Conservation (phyloP, 352 stramenopile species). For the Pythium guiyangense region DNA sequence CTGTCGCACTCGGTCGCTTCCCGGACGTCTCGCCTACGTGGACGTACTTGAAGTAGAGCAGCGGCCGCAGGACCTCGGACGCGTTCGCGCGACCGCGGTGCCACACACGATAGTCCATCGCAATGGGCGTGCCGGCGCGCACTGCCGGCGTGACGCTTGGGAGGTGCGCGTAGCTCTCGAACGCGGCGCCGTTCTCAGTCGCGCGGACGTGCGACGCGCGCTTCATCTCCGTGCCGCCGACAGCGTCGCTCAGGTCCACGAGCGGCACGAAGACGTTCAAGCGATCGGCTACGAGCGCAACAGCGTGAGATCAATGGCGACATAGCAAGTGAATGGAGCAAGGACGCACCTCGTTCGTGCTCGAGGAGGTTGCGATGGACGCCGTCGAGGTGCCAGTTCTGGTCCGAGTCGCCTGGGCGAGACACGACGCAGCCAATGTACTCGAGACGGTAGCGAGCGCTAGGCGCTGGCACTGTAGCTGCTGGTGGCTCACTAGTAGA, state of each 20-base stretch:
- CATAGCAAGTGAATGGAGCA: background rate
- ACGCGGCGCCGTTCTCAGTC: conserved; percentile 26
- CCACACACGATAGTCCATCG: conserved; percentile 83
- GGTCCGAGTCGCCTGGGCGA: conserved; percentile 45
- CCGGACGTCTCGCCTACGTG: conserved; percentile 4
- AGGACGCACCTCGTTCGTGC: conserved; percentile 42
- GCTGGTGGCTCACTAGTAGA: conserved; percentile 1
- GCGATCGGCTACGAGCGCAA: conserved; percentile 37
- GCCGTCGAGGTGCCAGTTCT: conserved; percentile 82
- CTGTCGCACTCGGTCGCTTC: background rate
- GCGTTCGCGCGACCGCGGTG: conserved; percentile 59
- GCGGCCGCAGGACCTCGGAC: conserved; percentile 31
- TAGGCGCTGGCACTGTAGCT: background rate
- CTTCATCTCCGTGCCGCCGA: conserved; percentile 75
- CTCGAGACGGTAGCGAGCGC: conserved; percentile 31
- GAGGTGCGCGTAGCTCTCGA: conserved; percentile 46
- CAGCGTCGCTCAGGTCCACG: conserved; percentile 34
- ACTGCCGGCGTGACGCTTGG: conserved; percentile 49
- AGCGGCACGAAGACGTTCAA: conserved; percentile 77
- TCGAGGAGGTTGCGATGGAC: conserved; percentile 46
- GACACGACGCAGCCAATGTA: conserved; percentile 73
- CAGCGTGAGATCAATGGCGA: background rate
- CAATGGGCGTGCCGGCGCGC: conserved; percentile 45
- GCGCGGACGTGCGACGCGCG: conserved; percentile 42
- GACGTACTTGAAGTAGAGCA: conserved; percentile 75